Base-by-base conservation (phyloP, 164 flowering plant genomes). In the Dillenia turbinata region DNA sequence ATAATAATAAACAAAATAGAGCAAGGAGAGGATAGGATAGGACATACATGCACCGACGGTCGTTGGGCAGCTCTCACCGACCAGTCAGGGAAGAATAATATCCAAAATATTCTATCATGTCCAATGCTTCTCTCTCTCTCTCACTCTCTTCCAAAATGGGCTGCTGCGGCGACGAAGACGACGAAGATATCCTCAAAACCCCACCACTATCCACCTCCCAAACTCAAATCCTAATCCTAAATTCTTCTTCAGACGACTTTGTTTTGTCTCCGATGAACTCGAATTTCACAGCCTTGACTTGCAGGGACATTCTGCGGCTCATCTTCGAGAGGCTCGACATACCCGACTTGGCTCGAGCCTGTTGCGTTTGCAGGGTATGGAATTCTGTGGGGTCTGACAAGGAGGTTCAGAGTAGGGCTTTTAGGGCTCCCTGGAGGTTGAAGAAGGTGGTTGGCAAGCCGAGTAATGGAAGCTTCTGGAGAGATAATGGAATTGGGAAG, bases 361-460 rank as follows among this genome's bases (percentile, higher is more conserved):
- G 92, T 43, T 85, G 97, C 78, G 98, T 93, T 0, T 84, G 95
- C 73, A 76, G 85, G 9, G 15, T 68, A 3, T 93, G 98, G 97
- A 66, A 68, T 56, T 62, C 74, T 7, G 79, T 89, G 13, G 95
- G 95, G 12, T 80, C 88, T 16, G 91, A 86, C 40, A 61, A 72
- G 44, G 94, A 85, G 26, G 73, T 94, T 51, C 75, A 76, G 61
- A 63, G 64, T 24, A 52, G 71, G 13, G 84, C 89, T 3, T 94
- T 94, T 70, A 79, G 52, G 57, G 70, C 84, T 0, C 95, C 90
- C 0, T 89, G 98, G 98, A 81, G 73, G 64, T 62, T 90, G 66
- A 84, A 78, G 79, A 75, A 81, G 0, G 79, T 94, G 8, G 56
- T 90, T 15, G 98, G 95, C 26, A 74, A 60, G 48, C 97, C 98